Conservation (phyloP, 208 protist genomes). For the Wallacemonas rigidus region DNA sequence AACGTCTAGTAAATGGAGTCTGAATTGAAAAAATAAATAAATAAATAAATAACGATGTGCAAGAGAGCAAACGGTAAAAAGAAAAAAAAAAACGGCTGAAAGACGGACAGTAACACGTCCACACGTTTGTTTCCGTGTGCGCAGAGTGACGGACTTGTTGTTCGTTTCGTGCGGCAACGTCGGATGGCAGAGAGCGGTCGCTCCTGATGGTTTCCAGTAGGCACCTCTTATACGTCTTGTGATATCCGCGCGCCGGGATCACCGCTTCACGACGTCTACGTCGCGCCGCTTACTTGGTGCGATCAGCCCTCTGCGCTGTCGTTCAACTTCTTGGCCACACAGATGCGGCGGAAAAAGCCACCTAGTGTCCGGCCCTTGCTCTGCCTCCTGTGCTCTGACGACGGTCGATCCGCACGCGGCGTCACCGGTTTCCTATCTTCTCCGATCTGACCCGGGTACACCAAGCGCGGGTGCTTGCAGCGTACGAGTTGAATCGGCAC, state of each 20-base stretch:
- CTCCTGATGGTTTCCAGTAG: no score
- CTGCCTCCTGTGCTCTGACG: not conserved
- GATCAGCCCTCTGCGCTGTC: not conserved
- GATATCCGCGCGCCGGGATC: not conserved
- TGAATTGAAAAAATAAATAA: no score
- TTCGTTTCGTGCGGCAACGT: no score
- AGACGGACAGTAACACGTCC: not conserved
- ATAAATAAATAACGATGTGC: no score
- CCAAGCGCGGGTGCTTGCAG: conserved; percentile 11
- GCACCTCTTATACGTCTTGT: not conserved
- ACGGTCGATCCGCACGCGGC: conserved; percentile 2
- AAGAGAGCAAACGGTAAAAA: not conserved
- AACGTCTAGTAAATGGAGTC: no score
- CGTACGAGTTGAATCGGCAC: conserved; percentile 4
- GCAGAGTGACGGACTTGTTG: no score
- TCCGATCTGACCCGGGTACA: not conserved
- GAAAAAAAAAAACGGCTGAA: not conserved
- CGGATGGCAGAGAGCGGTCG: no score
- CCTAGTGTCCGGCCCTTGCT: not conserved
- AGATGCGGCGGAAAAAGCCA: conserved; percentile 3
- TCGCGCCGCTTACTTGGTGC: not conserved
- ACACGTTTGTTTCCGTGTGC: no score
- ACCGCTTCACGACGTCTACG: not conserved
- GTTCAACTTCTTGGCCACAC: conserved; percentile 3
- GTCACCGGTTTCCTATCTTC: not conserved